These are phyloP conservation scores for Pogostemon cablin DNA, from an alignment of 257 asterid species.

Conservation along the genomic window DNA sequence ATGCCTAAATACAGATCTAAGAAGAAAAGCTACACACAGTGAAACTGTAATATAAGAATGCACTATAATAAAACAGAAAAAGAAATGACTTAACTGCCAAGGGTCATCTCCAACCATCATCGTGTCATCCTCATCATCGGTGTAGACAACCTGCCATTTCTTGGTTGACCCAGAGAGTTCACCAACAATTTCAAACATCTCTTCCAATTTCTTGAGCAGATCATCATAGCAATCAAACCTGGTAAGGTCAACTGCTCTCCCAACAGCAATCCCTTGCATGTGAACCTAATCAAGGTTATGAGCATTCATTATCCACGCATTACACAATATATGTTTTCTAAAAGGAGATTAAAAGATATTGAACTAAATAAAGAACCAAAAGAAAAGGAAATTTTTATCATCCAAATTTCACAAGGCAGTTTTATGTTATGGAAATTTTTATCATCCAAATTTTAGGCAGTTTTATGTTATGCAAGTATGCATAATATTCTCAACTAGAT, in stretches of 20 bases:
- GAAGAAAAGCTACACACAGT: conserved; percentile 5
- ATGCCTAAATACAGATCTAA: conserved; percentile 19
- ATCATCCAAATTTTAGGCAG: background rate
- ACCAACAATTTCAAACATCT: conserved; percentile 86
- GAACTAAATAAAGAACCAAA: conserved; percentile 8
- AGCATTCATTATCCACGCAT: background rate
- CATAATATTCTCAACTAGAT: background rate
- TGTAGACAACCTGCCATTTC: conserved; percentile 97
- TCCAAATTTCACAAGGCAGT: background rate
- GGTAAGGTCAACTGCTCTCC: conserved; percentile 91
- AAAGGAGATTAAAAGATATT: background rate
- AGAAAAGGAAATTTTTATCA: conserved; percentile 12
- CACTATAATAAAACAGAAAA: background rate
- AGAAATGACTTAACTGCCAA: conserved; percentile 84
- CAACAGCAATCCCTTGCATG: conserved; percentile 96
- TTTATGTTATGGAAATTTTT: background rate
- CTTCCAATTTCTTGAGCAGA: conserved; percentile 82
- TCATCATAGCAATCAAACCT: conserved; percentile 77
- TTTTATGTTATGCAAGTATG: background rate
- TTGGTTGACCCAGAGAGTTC: conserved; percentile 69
- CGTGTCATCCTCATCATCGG: conserved; percentile 95
- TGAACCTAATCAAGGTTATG: conserved; percentile 58
- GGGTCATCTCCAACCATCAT: conserved; percentile 99
- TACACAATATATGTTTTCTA: background rate
- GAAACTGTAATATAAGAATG: conserved; percentile 11